Evolutionary conservation across 306 rosid genomes (phyloP).

Genomic region (Argentina anserina): DNA sequence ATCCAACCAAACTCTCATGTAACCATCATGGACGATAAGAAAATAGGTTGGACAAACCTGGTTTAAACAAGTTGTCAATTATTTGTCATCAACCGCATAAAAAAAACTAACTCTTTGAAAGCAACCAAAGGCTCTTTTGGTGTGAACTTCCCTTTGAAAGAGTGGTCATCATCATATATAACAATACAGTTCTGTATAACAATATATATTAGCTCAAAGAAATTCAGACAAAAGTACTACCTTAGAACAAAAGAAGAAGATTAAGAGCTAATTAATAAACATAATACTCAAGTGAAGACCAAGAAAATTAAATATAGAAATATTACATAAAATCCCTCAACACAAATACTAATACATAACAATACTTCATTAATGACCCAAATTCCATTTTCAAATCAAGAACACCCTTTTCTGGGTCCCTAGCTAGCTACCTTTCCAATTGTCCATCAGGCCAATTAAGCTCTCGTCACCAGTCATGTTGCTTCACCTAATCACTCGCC

Average conservation of each 20-base stretch:
- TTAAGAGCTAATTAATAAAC: background rate
- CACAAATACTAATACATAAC: background rate
- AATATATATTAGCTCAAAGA: background rate
- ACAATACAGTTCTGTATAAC: too few species aligned
- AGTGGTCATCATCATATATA: background rate
- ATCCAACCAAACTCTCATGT: background rate
- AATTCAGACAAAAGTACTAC: background rate
- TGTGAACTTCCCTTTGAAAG: background rate
- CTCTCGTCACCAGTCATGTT: background rate
- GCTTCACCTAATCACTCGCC: conserved; percentile 9
- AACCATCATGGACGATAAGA: background rate
- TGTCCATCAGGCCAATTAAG: background rate
- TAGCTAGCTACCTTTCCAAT: background rate
- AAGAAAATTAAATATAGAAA: background rate
- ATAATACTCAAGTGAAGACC: background rate
- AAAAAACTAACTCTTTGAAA: background rate
- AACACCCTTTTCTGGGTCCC: conserved; percentile 4
- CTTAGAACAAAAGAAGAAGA: background rate
- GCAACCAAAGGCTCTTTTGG: background rate
- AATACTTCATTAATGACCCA: background rate
- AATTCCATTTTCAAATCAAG: conserved; percentile 1
- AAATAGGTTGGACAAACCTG: background rate
- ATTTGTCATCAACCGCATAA: background rate
- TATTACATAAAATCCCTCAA: background rate
- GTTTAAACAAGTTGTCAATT: conserved; percentile 1